phyloP scores from a whole-genome alignment of 139 green algal species.

The Pleodorina starrii region DNA sequence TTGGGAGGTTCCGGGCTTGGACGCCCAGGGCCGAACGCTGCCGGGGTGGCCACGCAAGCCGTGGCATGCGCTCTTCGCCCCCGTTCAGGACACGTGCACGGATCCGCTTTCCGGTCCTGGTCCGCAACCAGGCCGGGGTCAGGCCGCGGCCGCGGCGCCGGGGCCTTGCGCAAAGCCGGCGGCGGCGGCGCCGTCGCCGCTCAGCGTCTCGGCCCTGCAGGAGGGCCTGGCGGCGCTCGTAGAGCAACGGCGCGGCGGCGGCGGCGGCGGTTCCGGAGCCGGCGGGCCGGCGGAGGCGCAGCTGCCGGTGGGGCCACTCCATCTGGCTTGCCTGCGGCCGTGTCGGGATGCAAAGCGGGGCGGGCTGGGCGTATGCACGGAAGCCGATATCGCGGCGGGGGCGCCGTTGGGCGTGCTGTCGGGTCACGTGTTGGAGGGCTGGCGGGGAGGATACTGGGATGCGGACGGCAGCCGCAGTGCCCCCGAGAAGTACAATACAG shows the following conservation, averaged over 20 bases:
- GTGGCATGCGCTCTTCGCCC: conserved; percentile 1
- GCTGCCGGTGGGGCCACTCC: not conserved
- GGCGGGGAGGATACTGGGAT: not conserved
- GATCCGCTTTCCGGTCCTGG: not conserved
- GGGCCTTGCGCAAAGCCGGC: too few relatives aligned
- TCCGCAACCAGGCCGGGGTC: not conserved
- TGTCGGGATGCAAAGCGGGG: conserved; percentile 4
- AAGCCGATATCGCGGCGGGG: not conserved
- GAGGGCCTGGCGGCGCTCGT: not conserved
- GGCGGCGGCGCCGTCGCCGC: not conserved
- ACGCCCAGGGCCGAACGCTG: not conserved
- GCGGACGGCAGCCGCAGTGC: not conserved
- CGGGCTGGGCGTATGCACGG: conserved; percentile 2
- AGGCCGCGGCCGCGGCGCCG: not conserved
- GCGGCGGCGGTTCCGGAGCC: not conserved
- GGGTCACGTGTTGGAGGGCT: not conserved
- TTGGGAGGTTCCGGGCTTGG: not conserved
- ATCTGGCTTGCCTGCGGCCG: not conserved
- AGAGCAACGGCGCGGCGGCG: not conserved
- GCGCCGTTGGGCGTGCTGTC: not conserved
- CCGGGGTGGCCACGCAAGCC: not conserved
- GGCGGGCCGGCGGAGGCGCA: not conserved
- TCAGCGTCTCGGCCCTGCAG: not conserved
- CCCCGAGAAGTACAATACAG: too few relatives aligned
- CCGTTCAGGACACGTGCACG: not conserved